Evolutionary conservation across 2,329 filamentous ascomycete genomes (phyloP).

Genomic region (Zalaria sp.): DNA sequence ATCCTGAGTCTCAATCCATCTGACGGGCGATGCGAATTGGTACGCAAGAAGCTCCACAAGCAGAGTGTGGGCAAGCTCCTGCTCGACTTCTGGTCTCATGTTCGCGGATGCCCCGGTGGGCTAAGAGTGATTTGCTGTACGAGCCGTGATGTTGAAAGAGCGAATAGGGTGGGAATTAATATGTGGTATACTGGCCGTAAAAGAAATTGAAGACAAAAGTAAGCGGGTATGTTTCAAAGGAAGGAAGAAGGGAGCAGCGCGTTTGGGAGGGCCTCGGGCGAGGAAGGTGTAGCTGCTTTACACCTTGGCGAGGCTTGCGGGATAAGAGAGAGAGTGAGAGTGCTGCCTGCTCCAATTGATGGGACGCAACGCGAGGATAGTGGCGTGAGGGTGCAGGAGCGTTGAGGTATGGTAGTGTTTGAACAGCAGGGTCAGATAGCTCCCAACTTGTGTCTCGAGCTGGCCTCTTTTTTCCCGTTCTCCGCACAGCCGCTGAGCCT

Average conservation of each 20-base stretch:
- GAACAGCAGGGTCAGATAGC: too few relatives aligned
- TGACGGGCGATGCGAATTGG: slow-evolving; percentile 94
- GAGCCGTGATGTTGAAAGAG: too few relatives aligned
- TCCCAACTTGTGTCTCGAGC: too few relatives aligned
- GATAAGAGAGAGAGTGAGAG: not conserved
- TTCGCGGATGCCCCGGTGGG: slow-evolving; percentile 20
- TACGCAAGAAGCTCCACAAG: slow-evolving; percentile 98
- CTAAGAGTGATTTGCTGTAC: not conserved
- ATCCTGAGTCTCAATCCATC: slow-evolving; percentile 99
- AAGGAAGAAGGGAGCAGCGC: slow-evolving; percentile 1
- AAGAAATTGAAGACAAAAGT: too few relatives aligned
- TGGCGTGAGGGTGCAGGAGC: not conserved
- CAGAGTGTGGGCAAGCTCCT: slow-evolving; percentile 96
- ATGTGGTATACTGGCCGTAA: too few relatives aligned
- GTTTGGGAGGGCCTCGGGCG: not conserved
- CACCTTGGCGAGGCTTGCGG: not conserved
- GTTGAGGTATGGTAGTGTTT: not conserved
- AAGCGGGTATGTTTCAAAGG: slow-evolving; percentile 4
- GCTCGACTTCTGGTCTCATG: slow-evolving; percentile 98
- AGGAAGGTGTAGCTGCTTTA: not conserved
- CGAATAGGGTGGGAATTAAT: too few relatives aligned
- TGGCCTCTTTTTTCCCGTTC: not conserved
- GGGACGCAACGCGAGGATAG: not conserved
- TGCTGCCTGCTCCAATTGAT: not conserved
- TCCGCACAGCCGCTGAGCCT: not conserved